Conservation (phyloP, 2,329 filamentous ascomycete species). For the Remersonia thermophila region DNA sequence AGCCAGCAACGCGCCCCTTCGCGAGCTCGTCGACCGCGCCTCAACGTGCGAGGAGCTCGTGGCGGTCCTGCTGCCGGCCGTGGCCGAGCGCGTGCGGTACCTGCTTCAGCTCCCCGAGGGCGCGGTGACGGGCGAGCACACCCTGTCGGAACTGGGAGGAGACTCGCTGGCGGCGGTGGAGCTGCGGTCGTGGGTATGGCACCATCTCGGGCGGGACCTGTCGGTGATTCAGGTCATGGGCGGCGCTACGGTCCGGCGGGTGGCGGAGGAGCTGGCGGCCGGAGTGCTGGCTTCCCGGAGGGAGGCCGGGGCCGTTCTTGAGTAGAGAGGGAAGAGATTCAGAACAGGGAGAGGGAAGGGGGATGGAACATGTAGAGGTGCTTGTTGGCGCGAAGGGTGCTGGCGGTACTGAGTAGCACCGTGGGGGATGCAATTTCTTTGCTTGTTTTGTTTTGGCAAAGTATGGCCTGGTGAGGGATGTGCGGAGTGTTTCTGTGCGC, state of each 20-base stretch:
- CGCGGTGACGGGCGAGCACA: constrained; percentile 21
- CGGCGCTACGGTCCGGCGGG: constrained; percentile 18
- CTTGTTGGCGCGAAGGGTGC: background rate
- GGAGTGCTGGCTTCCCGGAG: constrained; percentile 4
- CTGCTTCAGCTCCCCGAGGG: constrained; percentile 23
- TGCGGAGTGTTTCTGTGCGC: too few species aligned
- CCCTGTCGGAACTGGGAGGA: constrained; percentile 26
- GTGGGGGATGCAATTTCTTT: too few species aligned
- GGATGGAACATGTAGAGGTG: background rate
- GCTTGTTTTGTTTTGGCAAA: too few species aligned
- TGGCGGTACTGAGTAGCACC: too few species aligned
- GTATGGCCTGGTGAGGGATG: too few species aligned
- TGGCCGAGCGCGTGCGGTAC: constrained; percentile 20
- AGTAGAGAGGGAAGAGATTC: background rate
- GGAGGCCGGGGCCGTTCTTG: background rate
- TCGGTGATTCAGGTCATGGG: constrained; percentile 34
- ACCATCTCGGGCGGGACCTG: constrained; percentile 29
- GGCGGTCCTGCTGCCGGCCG: constrained; percentile 17
- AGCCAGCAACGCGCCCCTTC: constrained; percentile 14
- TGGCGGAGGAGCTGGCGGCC: constrained; percentile 10
- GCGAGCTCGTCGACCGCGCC: constrained; percentile 20
- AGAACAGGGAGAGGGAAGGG: background rate
- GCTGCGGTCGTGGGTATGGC: constrained; percentile 35
- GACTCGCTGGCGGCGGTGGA: constrained; percentile 30
- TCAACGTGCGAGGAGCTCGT: constrained; percentile 15